Evolutionary conservation across 768 basidiomycete species (phyloP).

Genomic region (Boletus rubescentipes): DNA sequence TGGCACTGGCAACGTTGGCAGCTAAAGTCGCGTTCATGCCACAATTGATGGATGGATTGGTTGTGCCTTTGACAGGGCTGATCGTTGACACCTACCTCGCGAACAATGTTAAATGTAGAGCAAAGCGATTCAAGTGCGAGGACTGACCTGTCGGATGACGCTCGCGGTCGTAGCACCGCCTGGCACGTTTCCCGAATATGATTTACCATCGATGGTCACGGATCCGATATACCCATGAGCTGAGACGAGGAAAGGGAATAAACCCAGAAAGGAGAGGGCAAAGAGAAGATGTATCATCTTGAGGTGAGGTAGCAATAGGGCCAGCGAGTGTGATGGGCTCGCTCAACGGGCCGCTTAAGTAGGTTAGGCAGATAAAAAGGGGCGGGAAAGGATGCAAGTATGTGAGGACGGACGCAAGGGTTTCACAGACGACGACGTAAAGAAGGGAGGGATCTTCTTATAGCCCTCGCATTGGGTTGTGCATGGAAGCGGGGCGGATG

Average conservation of each 20-base stretch:
- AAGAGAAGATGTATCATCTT: conserved; percentile 17
- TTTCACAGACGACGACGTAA: not conserved
- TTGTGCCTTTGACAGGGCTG: conserved; percentile 54
- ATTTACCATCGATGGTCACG: conserved; percentile 30
- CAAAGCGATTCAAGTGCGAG: not conserved
- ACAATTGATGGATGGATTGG: conserved; percentile 57
- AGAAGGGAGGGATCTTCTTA: conserved; percentile 13
- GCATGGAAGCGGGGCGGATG: conserved; percentile 19
- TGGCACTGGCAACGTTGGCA: conserved; percentile 48
- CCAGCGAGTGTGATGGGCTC: conserved; percentile 4
- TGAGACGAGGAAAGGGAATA: conserved; percentile 23
- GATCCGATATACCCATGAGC: conserved; percentile 33
- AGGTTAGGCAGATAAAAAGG: conserved; percentile 7
- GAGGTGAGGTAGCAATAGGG: not conserved
- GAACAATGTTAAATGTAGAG: not conserved
- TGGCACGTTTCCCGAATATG: conserved; percentile 32
- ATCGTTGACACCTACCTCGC: conserved; percentile 33
- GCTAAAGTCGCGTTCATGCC: conserved; percentile 54
- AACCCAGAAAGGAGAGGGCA: conserved; percentile 6
- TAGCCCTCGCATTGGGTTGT: conserved; percentile 8
- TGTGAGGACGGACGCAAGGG: not conserved
- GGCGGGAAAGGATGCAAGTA: not conserved
- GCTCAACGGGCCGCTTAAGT: conserved; percentile 22
- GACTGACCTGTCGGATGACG: conserved; percentile 43
- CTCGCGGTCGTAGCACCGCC: conserved; percentile 35